Base-by-base conservation (phyloP, 2,329 filamentous ascomycete genomes). In the Diaporthe sp. region DNA sequence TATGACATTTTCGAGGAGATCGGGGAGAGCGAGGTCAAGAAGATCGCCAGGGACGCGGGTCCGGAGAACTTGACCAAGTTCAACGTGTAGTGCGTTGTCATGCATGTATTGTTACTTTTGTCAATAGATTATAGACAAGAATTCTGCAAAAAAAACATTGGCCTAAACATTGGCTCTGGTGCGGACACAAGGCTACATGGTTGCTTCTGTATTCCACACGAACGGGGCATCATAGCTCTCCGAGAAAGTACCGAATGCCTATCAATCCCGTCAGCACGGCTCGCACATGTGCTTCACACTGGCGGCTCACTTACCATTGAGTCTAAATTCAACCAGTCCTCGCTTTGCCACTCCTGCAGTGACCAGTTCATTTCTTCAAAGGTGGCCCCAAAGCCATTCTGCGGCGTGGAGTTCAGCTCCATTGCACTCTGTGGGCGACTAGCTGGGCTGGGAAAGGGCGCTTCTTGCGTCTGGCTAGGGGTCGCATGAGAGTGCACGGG, bases 1-100 rank as follows among this genome's bases (percentile, higher is more conserved):
- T 83, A 82, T 57, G 85, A 87, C 77, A 86, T 87, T 39, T 88
- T 87, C 75, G 83, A 85, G 34, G 85, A 87, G 79, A 78, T 83
- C 0, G 83, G 84, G 1, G 83, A 86, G 28, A 83, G 83, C 5
- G 79, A 82, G 51, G 81, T 84, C 6, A 82, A 82, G 79, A 78
- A 80, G 28, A 79, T 82, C 62, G 84, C 83, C 13, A 76, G 70
- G 70, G 83, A 84, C 44, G 78, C 81, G 8, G 84, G 79, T 0
- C 81, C 81, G 49, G 82, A 83, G 78, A 85, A 85, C 79, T 79
- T 83, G 77, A 79, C 78, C 28, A 84, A 84, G 76, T 85, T 85
- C 72, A 80, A 76, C 2, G 76, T 80, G 8, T 81, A 79, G 62
- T 19, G 1, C 34, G 31, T 3, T 8, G 34, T 19, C 13, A 28